phyloP scores from a whole-genome alignment of 2,329 filamentous ascomycete genomes.

The Aspergillus pseudoterreus region DNA sequence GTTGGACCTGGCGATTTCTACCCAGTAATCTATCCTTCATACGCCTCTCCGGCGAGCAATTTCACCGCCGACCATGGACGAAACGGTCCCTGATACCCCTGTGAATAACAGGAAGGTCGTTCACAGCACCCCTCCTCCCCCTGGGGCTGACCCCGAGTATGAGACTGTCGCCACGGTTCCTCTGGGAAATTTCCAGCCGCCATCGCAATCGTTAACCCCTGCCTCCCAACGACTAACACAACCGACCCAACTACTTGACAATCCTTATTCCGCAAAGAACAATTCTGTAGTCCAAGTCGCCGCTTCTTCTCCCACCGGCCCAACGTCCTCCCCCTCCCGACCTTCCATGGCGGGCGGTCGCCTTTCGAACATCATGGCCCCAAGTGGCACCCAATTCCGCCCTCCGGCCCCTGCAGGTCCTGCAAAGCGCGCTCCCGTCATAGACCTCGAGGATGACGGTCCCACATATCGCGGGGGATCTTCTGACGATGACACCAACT shows the following conservation, averaged over 20 bases:
- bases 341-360: conserved; percentile 37
- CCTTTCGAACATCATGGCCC: conserved; percentile 65
- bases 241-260: conserved; percentile 57
- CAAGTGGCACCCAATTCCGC: conserved; percentile 69
- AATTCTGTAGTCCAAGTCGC: conserved; percentile 68
- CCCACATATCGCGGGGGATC: conserved; percentile 60
- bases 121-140: conserved; percentile 24
- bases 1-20: conserved; percentile 1
- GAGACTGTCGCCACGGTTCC: conserved; percentile 51
- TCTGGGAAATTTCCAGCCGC: conserved; percentile 23
- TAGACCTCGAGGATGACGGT: conserved; percentile 53
- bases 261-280: conserved; percentile 32
- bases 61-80: conserved; percentile 28
- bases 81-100: conserved; percentile 41
- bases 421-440: conserved; percentile 34
- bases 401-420: conserved; percentile 45
- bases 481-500: conserved; percentile 56
- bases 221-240: conserved; percentile 55
- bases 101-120: conserved; percentile 31
- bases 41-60: not conserved
- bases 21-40: not conserved
- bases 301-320: conserved; percentile 75
- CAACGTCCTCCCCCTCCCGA: conserved; percentile 40
- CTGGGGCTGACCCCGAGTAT: conserved; percentile 34
- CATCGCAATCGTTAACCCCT: conserved; percentile 37